Evolutionary conservation across 306 rosid species (phyloP).

Genomic region (Prosopis cineraria): DNA sequence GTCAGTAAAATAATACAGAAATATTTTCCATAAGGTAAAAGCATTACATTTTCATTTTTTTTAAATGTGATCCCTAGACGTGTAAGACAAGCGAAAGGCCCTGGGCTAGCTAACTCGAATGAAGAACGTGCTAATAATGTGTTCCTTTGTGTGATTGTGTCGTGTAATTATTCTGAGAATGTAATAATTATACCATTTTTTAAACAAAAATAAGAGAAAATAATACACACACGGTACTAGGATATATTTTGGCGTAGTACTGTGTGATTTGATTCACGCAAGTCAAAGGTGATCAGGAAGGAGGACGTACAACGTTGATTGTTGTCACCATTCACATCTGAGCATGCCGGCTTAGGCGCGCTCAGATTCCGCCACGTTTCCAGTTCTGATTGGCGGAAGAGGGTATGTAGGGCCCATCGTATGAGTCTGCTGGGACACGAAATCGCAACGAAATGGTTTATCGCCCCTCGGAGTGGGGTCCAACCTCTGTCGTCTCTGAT

Average conservation of each 20-base stretch:
- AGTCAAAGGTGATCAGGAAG: not conserved
- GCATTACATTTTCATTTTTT: too few relatives aligned
- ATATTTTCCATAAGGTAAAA: too few relatives aligned
- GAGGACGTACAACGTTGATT: not conserved
- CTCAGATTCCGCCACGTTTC: constrained; percentile 24
- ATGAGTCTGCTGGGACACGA: not conserved
- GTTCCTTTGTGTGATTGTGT: not conserved
- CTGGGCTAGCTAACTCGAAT: too few relatives aligned
- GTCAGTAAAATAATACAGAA: too few relatives aligned
- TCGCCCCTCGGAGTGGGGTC: not conserved
- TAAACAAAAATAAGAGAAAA: too few relatives aligned
- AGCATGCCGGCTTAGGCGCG: not conserved
- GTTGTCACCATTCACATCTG: not conserved
- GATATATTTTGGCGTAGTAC: not conserved
- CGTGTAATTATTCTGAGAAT: not conserved
- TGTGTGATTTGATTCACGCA: not conserved
- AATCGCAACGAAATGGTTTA: not conserved
- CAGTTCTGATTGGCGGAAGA: not conserved
- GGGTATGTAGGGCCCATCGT: not conserved
- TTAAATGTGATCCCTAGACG: too few relatives aligned
- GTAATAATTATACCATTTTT: not conserved
- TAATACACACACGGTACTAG: too few relatives aligned
- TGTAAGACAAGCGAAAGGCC: too few relatives aligned
- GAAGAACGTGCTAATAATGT: not conserved
- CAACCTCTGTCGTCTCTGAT: not conserved